Percentiles rank a stretch among this genome's conserved stretches.
Conservation (phyloP, 2,329 filamentous ascomycete genomes). For the Talaromyces sp. region DNA sequence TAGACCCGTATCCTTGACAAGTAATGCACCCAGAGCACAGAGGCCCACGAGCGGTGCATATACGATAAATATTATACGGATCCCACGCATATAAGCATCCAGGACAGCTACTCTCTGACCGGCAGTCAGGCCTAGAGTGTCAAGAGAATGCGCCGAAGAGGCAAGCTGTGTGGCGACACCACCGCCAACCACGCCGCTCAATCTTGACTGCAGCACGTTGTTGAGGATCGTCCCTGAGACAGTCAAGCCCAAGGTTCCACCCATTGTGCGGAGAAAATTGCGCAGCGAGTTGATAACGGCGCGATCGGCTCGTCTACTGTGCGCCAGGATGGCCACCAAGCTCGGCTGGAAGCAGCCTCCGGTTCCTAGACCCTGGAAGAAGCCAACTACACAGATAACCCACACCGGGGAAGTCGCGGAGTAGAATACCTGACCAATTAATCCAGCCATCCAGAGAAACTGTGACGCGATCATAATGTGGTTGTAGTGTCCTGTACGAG, state of each 20-base stretch:
- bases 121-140: background rate
- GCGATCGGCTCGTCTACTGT: background rate
- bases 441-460: slow-evolving; percentile 3
- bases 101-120: background rate
- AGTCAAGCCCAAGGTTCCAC: background rate
- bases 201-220: background rate
- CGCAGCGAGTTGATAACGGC: background rate
- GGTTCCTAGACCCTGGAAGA: background rate
- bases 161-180: background rate
- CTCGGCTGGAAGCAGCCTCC: background rate
- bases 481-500: background rate
- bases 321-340: background rate
- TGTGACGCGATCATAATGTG: background rate
- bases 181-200: background rate
- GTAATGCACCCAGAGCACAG: too few species aligned
- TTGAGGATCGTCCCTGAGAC: slow-evolving; percentile 3
- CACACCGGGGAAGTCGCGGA: background rate
- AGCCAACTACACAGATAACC: background rate
- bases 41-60: too few species aligned
- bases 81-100: background rate
- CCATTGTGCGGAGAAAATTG: background rate
- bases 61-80: too few species aligned
- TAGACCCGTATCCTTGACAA: too few species aligned
- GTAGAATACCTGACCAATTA: background rate
- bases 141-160: too few species aligned